Base-by-base conservation (phyloP, 371 early-diverging fungal species). In the Syncephalis fuscata region DNA sequence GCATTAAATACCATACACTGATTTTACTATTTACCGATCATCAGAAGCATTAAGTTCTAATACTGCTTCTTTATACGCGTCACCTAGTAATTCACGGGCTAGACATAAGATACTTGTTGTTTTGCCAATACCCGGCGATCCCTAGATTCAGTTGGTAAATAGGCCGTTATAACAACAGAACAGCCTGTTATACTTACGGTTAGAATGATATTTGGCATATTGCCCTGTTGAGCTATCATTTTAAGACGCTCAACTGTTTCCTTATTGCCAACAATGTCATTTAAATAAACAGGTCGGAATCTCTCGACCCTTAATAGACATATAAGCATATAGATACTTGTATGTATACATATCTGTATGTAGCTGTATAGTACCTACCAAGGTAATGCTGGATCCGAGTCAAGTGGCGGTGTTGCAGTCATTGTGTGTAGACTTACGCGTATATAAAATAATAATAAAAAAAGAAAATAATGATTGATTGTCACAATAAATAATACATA, bases 91-190 rank as follows among this genome's bases (percentile, higher is more conserved):
- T 53, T 82, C 86, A 54, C 76, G 75, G 14, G 92, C 96, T 40
- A 99, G 68, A 49, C 94, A 92, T 25, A 87, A 64, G 39, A 97
- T 88, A 59, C 86, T 85, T 0, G 99, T 98, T 0, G 99, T 99
- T 64, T 99, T 99, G 51, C 99, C 99, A 48, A 97, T 98, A 54
- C 99, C 99, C 0, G 99, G 99, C 15, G 94, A 66, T 15, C 99
- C 92, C 83, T 85, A 52, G 27, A 17, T 36, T 23, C 17, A 44
- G 14, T 17, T 2, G 16, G 9, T 17, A 2, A 38, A 10, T 27
- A 44, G 19, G 23, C 1, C 19, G 10, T 22, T 23, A 7, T n/a
- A 39, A 42, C 11, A 11, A n/a, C 27, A 3, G 9, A 2, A 14
- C 26, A 40, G 11, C 21, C 9, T 2, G 22, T 25, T 37, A 39